Conservation (phyloP, 2,329 filamentous ascomycete genomes). For the Alternaria dauci region DNA sequence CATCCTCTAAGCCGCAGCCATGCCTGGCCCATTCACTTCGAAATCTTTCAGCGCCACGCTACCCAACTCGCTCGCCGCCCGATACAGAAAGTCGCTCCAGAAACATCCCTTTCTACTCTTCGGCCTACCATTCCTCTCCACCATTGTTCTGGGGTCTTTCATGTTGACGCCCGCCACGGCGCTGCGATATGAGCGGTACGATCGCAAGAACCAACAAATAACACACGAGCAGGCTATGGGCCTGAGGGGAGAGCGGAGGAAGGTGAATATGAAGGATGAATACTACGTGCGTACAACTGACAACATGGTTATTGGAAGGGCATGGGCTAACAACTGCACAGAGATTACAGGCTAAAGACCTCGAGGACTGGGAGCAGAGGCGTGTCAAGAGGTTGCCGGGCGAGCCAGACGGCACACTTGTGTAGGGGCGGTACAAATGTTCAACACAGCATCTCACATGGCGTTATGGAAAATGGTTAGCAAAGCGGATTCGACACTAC, state of each 20-base stretch:
- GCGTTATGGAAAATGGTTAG: neutral
- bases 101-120: slow-evolving; percentile 91
- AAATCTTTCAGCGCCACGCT: slow-evolving; percentile 64
- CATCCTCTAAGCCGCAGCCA: slow-evolving; percentile 14
- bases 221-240: slow-evolving; percentile 86
- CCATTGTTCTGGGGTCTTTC: slow-evolving; percentile 92
- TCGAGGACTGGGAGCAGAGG: slow-evolving; percentile 97
- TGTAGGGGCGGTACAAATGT: slow-evolving; percentile 21
- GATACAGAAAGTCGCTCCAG: slow-evolving; percentile 78
- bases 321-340: slow-evolving; percentile 51
- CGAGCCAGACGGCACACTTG: slow-evolving; percentile 83
- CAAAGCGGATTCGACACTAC: neutral
- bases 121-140: slow-evolving; percentile 87
- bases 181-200: slow-evolving; percentile 90
- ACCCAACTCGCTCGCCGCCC: slow-evolving; percentile 71
- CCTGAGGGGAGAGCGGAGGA: slow-evolving; percentile 73
- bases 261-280: slow-evolving; percentile 82
- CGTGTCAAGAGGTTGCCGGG: slow-evolving; percentile 88
- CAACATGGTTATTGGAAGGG: neutral
- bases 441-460: slow-evolving; percentile 4
- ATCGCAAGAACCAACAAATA: slow-evolving; percentile 86
- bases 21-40: slow-evolving; percentile 70
- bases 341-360: slow-evolving; percentile 84
- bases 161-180: slow-evolving; percentile 94
- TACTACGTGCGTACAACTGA: slow-evolving; percentile 74